phyloP scores from a whole-genome alignment of 1,284 basidiomycete genomes.

The Inonotus obliquus region DNA sequence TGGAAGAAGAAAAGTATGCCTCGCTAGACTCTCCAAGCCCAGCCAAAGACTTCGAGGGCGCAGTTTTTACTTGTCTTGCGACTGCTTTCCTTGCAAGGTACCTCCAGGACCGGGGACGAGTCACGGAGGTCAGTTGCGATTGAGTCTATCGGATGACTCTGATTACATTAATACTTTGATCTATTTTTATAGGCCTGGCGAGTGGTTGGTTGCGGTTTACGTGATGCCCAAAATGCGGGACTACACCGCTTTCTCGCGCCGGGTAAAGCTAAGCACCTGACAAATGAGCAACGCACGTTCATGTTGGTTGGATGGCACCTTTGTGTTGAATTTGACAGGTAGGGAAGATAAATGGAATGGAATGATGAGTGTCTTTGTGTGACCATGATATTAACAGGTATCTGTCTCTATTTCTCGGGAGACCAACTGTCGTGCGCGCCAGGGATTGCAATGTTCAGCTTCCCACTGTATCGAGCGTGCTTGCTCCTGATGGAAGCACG shows the following conservation, averaged over 20 bases:
- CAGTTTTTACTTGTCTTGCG: constrained; percentile 45
- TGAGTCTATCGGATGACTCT: background rate
- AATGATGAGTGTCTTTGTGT: background rate
- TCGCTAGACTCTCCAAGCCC: constrained; percentile 27
- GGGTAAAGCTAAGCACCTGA: constrained; percentile 43
- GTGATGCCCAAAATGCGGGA: constrained; percentile 43
- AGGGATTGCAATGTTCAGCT: constrained; percentile 8
- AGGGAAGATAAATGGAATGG: background rate
- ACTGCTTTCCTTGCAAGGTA: constrained; percentile 41
- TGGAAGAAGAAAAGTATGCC: constrained; percentile 42
- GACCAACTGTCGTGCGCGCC: constrained; percentile 37
- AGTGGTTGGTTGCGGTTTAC: constrained; percentile 39
- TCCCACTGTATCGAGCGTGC: constrained; percentile 30
- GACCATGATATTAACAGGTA: background rate
- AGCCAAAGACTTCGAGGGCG: constrained; percentile 21
- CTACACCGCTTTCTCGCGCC: constrained; percentile 46
- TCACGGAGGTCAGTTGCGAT: constrained; percentile 20
- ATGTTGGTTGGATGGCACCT: constrained; percentile 9
- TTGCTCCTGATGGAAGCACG: constrained; percentile 5
- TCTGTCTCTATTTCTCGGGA: constrained; percentile 35
- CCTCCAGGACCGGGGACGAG: constrained; percentile 40
- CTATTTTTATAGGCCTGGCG: constrained; percentile 48
- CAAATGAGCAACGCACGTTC: constrained; percentile 35
- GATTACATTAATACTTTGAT: background rate
- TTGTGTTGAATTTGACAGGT: constrained; percentile 11